Percentiles rank a stretch among this genome's conserved stretches.
phyloP scores from a whole-genome alignment of 2,329 filamentous ascomycete species.

The Aspergillus sp. region DNA sequence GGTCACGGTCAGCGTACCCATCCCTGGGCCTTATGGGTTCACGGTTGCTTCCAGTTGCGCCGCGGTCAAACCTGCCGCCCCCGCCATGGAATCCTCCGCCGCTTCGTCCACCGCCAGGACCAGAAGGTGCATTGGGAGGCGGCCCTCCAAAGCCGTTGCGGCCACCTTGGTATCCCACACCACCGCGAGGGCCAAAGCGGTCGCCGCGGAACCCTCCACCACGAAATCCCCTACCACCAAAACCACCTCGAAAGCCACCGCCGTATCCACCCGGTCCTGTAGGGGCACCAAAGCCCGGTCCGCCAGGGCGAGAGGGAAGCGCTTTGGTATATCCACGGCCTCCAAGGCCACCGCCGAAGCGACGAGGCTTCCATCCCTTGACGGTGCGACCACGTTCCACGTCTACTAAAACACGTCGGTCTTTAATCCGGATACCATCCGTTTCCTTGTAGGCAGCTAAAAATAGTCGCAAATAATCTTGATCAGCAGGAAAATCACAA shows the following conservation, averaged over 20 bases:
- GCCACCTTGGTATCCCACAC: constrained; percentile 52
- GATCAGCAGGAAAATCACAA: constrained; percentile 24
- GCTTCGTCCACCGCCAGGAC: constrained; percentile 48
- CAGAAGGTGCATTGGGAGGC: constrained; percentile 44
- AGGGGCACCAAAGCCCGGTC: constrained; percentile 50
- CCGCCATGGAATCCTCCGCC: constrained; percentile 43
- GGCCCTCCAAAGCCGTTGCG: constrained; percentile 44
- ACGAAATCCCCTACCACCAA: constrained; percentile 44
- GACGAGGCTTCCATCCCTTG: constrained; percentile 83
- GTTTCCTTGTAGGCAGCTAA: constrained; percentile 83
- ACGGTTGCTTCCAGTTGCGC: constrained; percentile 67
- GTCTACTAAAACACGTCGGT: constrained; percentile 85
- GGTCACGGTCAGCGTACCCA: constrained; percentile 44
- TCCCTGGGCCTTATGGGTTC: constrained; percentile 69
- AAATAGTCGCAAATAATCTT: constrained; percentile 9
- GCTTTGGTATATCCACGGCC: constrained; percentile 88
- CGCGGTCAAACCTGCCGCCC: constrained; percentile 44
- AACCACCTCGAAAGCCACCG: constrained; percentile 50
- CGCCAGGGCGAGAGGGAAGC: constrained; percentile 60
- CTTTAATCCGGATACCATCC: constrained; percentile 87
- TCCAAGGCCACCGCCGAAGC: constrained; percentile 84
- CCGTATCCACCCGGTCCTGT: constrained; percentile 50
- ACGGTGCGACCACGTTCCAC: constrained; percentile 94
- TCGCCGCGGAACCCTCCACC: constrained; percentile 47
- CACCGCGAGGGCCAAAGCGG: constrained; percentile 42